These are phyloP conservation scores for Xylaria multiplex DNA, from an alignment of 2,329 filamentous ascomycete species.

Conservation along the genomic window DNA sequence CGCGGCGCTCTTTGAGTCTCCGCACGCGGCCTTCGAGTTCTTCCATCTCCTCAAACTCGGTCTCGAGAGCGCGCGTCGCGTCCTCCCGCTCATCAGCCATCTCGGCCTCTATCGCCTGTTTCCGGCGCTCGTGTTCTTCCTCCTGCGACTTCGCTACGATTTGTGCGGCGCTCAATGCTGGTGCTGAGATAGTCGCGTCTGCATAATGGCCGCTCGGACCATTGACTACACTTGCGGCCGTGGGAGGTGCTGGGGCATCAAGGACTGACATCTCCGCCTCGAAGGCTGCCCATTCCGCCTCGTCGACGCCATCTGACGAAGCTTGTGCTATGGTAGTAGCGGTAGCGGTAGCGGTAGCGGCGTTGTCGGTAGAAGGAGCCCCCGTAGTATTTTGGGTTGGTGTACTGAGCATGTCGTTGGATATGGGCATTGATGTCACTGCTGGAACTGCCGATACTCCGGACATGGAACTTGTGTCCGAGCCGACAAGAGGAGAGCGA, in stretches of 20 bases:
- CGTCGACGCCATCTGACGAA: slow-evolving; percentile 60
- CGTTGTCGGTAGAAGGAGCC: slow-evolving; percentile 11
- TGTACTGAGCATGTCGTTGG: slow-evolving; percentile 39
- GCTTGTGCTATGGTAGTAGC: slow-evolving; percentile 2
- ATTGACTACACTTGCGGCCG: neutral
- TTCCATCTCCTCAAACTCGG: slow-evolving; percentile 86
- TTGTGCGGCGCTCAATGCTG: slow-evolving; percentile 73
- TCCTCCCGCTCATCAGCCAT: slow-evolving; percentile 78
- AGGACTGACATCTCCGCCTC: slow-evolving; percentile 77
- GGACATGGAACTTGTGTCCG: slow-evolving; percentile 32
- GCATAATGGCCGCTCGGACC: slow-evolving; percentile 46
- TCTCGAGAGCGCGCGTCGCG: slow-evolving; percentile 75
- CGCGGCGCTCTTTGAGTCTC: slow-evolving; percentile 74
- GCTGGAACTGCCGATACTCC: slow-evolving; percentile 23
- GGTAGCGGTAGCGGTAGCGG: neutral
- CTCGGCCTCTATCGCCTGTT: slow-evolving; percentile 64
- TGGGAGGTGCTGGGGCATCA: slow-evolving; percentile 38
- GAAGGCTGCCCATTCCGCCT: slow-evolving; percentile 88
- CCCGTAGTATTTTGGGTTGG: slow-evolving; percentile 19
- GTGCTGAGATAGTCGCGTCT: slow-evolving; percentile 73
- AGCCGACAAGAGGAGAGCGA: slow-evolving; percentile 52
- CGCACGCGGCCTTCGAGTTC: slow-evolving; percentile 77
- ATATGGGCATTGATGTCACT: slow-evolving; percentile 38
- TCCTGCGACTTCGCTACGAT: slow-evolving; percentile 64
- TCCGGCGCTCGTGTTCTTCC: slow-evolving; percentile 61